Evolutionary conservation across 2,329 filamentous ascomycete species (phyloP), one percentile per base, ranked within the genome.

Genomic region (Fusarium tuaranense): DNA sequence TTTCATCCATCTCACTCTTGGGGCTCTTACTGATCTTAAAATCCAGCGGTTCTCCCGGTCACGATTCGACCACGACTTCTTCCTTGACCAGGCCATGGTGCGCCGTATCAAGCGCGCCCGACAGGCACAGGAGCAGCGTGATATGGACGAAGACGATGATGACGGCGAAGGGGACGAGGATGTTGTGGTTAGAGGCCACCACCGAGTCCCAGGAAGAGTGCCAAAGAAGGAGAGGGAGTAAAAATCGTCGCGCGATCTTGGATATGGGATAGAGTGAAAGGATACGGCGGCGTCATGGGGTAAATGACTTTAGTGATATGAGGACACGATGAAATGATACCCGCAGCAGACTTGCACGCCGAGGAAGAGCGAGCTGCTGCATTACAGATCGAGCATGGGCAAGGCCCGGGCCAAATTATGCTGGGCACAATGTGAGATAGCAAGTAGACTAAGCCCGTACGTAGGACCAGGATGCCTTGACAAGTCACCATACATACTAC

Each of bases 21-120:
- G 1, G 9, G 51, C 10, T 7, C 3, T 32, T 20, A 20, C 57
- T 75, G 22, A 75, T 27, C 20, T 20, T 25, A 14, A 12, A 16
- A 16, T 32, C 20, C 63, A 91, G 88, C 85, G 83, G 66, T 83
- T 92, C 57, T 82, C 83, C 1, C 80, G 84, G 25, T 65, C 75
- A 2, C 68, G 60, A 5, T 84, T 84, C 61, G 70, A 79, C 14
- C 75, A 82, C 0, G 90, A 93, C 73, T 86, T 93, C 66, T 87
- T 85, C 69, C 83, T 86, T 20, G 91, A 93, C 74, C 84, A 86
- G 51, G 81, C 89, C 16, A 85, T 92, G 69, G 80, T 88, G 27
- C 88, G 91, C 44, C 87, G 88, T 75, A 89, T 93, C 64, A 85
- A 88, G 80, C 88, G 91, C 8, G 84, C 87, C 9, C 84, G 86